Evolutionary conservation across 2,329 filamentous ascomycete genomes (phyloP).

Genomic region (Fusarium mangiferae): DNA sequence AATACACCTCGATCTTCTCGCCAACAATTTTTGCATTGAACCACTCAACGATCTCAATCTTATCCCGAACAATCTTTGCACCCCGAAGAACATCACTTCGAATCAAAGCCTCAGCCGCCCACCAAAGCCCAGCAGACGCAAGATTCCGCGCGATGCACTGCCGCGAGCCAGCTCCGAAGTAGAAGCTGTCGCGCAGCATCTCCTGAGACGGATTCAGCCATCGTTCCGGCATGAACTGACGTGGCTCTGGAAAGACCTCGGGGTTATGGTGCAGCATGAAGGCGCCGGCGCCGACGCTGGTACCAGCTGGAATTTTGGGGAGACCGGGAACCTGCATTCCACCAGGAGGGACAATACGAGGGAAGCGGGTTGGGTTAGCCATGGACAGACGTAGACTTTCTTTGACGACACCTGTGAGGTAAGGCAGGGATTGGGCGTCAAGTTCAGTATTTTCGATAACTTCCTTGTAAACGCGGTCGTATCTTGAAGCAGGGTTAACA

Average conservation of each 20-base stretch:
- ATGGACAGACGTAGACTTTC: background rate
- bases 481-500: background rate
- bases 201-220: background rate
- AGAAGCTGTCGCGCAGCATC: background rate
- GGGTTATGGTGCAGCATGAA: background rate
- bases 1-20: background rate
- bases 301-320: background rate
- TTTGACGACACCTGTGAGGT: background rate
- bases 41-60: background rate
- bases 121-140: background rate
- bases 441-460: background rate
- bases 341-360: background rate
- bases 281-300: background rate
- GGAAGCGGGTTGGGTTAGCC: background rate
- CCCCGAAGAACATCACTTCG: background rate
- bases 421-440: background rate
- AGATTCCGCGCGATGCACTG: background rate
- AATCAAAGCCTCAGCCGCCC: background rate
- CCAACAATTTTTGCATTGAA: background rate
- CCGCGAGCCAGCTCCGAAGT: background rate
- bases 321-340: background rate
- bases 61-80: accelerated
- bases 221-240: background rate
- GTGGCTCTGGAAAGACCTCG: background rate
- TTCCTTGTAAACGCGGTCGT: background rate